Conservation (phyloP, 345 rosid genomes). For the Kernera saxatilis region DNA sequence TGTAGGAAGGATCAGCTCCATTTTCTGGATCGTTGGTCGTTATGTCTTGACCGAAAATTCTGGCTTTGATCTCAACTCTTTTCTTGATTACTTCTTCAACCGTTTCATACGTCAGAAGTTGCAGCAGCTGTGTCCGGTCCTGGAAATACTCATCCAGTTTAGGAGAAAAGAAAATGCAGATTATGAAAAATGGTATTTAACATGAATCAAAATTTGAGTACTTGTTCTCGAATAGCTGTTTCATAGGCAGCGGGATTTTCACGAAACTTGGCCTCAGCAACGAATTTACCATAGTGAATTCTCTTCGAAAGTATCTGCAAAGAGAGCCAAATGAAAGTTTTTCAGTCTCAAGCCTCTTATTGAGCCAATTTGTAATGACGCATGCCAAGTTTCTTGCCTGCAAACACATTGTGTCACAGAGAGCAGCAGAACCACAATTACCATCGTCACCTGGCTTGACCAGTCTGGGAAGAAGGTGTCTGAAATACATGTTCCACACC, state of each 20-base stretch:
- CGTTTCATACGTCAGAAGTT: slow-evolving; percentile 38
- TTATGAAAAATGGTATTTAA: neutral
- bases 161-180: neutral
- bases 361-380: neutral
- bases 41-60: slow-evolving; percentile 43
- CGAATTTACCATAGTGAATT: slow-evolving; percentile 49
- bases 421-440: slow-evolving; percentile 59
- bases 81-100: slow-evolving; percentile 52
- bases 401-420: slow-evolving; percentile 61
- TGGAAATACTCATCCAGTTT: slow-evolving; percentile 21
- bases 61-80: slow-evolving; percentile 58
- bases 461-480: slow-evolving; percentile 50
- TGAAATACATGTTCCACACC: slow-evolving; percentile 58
- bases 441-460: slow-evolving; percentile 62
- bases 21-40: slow-evolving; percentile 1
- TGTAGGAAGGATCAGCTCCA: slow-evolving; percentile 40
- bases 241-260: slow-evolving; percentile 40
- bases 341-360: neutral
- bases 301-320: slow-evolving; percentile 62
- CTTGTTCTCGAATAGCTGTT: slow-evolving; percentile 53
- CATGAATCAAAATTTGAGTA: slow-evolving; percentile 14
- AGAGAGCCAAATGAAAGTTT: neutral
- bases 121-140: slow-evolving; percentile 49
- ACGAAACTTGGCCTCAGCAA: slow-evolving; percentile 67
- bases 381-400: slow-evolving; percentile 40